These are phyloP conservation scores for Sordariomycetes sp. DNA, from an alignment of 2,329 filamentous ascomycete genomes.

Conservation along the genomic window DNA sequence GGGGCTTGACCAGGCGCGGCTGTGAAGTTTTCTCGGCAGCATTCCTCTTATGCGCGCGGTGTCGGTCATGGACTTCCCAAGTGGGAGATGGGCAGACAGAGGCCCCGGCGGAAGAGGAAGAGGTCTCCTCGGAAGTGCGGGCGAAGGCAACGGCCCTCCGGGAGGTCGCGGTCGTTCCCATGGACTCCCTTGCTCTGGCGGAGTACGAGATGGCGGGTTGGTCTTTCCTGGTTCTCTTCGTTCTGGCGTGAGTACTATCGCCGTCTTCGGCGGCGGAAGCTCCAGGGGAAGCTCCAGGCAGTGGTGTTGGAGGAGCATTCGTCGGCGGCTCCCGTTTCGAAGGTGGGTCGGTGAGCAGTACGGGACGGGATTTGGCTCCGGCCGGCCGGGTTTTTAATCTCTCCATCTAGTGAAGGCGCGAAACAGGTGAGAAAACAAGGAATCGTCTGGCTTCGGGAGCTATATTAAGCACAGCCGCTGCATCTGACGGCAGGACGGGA, in stretches of 20 bases:
- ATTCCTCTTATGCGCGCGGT: neutral
- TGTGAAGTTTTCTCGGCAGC: neutral
- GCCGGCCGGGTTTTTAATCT: slow-evolving; percentile 1
- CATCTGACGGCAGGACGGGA: neutral
- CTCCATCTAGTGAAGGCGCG: neutral
- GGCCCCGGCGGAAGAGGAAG: neutral
- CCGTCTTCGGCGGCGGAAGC: neutral
- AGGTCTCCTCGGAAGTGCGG: neutral
- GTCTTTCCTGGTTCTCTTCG: neutral
- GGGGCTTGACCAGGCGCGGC: neutral
- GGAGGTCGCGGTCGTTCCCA: neutral
- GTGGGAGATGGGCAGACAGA: neutral
- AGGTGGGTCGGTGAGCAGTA: slow-evolving; percentile 1
- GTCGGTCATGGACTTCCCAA: neutral
- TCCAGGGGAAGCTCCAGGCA: too few species aligned
- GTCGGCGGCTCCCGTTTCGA: neutral
- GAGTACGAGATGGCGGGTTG: neutral
- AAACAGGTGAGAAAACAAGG: neutral
- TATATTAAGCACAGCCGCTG: neutral
- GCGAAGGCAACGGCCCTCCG: neutral
- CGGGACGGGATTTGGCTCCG: neutral
- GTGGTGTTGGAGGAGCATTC: neutral
- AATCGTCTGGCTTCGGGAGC: neutral
- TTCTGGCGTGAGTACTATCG: neutral
- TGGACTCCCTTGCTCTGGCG: neutral